Evolutionary conservation across 1,284 basidiomycete species (phyloP), one percentile per base, ranked within the genome.

Genomic region (Puccinia coronata): DNA sequence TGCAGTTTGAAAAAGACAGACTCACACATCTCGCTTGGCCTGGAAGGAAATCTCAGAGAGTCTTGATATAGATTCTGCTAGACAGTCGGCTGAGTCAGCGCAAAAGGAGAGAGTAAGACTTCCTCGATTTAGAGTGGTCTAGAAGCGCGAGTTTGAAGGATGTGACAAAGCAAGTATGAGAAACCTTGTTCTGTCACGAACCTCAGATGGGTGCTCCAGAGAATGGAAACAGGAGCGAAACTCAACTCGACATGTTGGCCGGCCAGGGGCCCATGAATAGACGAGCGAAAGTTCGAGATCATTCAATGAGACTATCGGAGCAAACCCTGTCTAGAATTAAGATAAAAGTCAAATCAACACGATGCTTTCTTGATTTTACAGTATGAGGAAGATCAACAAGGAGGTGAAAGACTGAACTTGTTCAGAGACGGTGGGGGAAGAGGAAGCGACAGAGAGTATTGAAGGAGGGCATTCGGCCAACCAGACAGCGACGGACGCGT

Each of bases 61-160:
- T 43, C 39, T 59, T 47, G 53, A 49, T 25, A 81, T 65, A 25
- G 55, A 59, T 11, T 67, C 81, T 0, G 84, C 84, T 6, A 88
- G 57, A 0, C 85, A 85, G 0, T 85, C 84, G 16, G 87, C 71
- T 14, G 88, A 87, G 81, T 88, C 88, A 0, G 88, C 87, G 80
- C 88, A 88, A 18, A 86, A 84, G 0, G 86, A 85, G 3, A 87
- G 73, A 18, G 77, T 80, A n/a, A 86, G 74, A 59, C 36, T 67
- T 16, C 75, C 81, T 51, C 34, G 63, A 34, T 78, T 41, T 14
- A 82, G 51, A 61, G 43, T 74, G 5, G 41, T 61, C 76, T 79
- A 51, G n/a, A 28, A 8, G n/a, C 9, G 14, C 59, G 59, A 31
- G 12, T 31, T 63, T 34, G 25, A 18, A 41, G 65, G 25, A 39